Percentiles rank a stretch among this genome's conserved stretches.
Evolutionary conservation across 2,329 filamentous ascomycete species (phyloP).

Genomic region (Escovopsis weberi): DNA sequence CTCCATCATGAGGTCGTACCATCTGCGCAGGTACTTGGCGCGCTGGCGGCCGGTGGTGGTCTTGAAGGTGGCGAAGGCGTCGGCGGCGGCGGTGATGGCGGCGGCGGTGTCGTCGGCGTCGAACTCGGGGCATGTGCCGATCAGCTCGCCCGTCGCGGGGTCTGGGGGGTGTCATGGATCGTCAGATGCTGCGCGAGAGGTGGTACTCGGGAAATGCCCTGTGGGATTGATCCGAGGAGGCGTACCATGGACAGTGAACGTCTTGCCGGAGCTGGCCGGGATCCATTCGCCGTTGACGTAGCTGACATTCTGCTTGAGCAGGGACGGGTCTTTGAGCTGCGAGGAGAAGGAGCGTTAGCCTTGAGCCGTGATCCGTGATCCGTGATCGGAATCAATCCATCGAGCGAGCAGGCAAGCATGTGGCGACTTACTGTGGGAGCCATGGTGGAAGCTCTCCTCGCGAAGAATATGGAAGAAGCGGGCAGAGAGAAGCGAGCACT

Average conservation of each 20-base stretch:
- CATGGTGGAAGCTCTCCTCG: conserved; percentile 33
- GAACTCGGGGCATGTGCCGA: conserved; percentile 80
- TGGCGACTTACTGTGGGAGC: conserved; percentile 25
- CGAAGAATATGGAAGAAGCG: conserved; percentile 13
- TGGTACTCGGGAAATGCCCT: not conserved
- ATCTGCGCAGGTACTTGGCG: conserved; percentile 58
- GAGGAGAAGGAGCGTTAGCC: no score
- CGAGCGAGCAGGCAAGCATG: not conserved
- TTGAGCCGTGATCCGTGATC: no score
- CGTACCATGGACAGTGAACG: conserved; percentile 68
- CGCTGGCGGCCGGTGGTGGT: conserved; percentile 61
- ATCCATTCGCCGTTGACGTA: conserved; percentile 95
- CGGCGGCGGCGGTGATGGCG: conserved; percentile 78
- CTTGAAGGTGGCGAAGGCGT: no score
- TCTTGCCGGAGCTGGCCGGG: conserved; percentile 70
- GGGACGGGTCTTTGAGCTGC: conserved; percentile 61
- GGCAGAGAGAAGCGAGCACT: conserved; percentile 16
- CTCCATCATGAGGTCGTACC: conserved; percentile 67
- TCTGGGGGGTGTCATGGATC: no score
- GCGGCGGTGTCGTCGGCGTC: conserved; percentile 59
- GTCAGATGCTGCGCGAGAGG: not conserved
- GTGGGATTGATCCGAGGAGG: not conserved
- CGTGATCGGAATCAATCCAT: not conserved
- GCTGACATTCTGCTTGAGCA: conserved; percentile 68
- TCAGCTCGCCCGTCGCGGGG: conserved; percentile 65